Conservation (phyloP, 2,329 filamentous ascomycete genomes). For the Orbilia javanica region DNA sequence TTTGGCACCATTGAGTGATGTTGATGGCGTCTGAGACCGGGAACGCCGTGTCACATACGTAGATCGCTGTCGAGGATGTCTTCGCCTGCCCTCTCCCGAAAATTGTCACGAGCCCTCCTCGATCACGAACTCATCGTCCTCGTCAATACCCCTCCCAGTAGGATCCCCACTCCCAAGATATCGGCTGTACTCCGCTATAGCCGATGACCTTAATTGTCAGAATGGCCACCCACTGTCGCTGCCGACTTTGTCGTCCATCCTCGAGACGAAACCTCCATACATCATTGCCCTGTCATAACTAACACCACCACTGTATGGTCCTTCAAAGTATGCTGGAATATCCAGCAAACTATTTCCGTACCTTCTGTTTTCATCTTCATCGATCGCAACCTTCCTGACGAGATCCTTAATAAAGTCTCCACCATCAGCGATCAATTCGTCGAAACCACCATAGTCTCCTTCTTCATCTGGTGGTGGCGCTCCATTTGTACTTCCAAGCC, state of each 20-base stretch:
- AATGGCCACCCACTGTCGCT: slow-evolving; percentile 57
- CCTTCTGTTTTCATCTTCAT: slow-evolving; percentile 53
- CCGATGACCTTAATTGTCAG: slow-evolving; percentile 59
- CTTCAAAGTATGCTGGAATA: slow-evolving; percentile 51
- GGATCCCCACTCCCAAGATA: slow-evolving; percentile 45
- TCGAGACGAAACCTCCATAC: slow-evolving; percentile 53
- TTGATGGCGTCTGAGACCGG: not conserved
- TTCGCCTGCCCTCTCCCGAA: slow-evolving; percentile 25
- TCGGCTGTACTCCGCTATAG: slow-evolving; percentile 57
- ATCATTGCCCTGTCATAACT: slow-evolving; percentile 52
- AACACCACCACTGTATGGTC: slow-evolving; percentile 30
- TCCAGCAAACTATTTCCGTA: slow-evolving; percentile 52
- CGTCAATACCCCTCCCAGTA: slow-evolving; percentile 15
- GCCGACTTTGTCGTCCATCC: slow-evolving; percentile 54
- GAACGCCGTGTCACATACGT: slow-evolving; percentile 2
- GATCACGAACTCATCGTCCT: slow-evolving; percentile 55
- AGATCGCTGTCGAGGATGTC: slow-evolving; percentile 18
- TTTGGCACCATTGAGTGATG: not conserved
- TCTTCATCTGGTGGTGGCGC: slow-evolving; percentile 42
- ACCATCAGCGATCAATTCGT: slow-evolving; percentile 55
- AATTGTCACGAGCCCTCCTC: slow-evolving; percentile 40
- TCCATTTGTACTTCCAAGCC: slow-evolving; percentile 50
- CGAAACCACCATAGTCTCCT: slow-evolving; percentile 51
- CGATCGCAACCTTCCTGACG: slow-evolving; percentile 53
- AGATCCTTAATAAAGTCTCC: slow-evolving; percentile 58